A percentile compares a stretch with the other conserved stretches of the same genome.
phyloP scores from a whole-genome alignment of 2,329 filamentous ascomycete genomes.

The Microsporum audouinii region DNA sequence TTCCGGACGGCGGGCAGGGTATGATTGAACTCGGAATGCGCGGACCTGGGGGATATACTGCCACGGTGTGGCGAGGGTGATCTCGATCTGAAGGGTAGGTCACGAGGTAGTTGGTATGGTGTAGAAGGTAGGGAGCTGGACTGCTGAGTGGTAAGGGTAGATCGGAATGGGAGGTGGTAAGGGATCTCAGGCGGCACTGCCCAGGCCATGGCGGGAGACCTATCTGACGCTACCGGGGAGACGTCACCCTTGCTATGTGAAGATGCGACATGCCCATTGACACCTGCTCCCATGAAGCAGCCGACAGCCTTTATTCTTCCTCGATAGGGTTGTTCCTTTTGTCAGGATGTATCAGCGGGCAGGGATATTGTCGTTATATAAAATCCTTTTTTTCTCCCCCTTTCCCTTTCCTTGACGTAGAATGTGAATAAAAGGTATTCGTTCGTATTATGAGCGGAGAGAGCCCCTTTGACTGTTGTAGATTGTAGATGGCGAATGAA shows the following conservation, averaged over 20 bases:
- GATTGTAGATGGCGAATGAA: background rate
- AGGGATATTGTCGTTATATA: background rate
- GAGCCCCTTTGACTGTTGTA: background rate
- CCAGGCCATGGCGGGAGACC: slow-evolving; percentile 33
- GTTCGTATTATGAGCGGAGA: background rate
- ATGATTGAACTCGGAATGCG: slow-evolving; percentile 77
- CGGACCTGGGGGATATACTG: slow-evolving; percentile 78
- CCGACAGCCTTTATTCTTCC: slow-evolving; percentile 6
- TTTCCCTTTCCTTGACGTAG: background rate
- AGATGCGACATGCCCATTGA: slow-evolving; percentile 33
- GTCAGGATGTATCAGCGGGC: background rate
- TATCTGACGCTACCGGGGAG: slow-evolving; percentile 33
- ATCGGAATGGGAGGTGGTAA: slow-evolving; percentile 31
- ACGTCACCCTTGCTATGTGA: slow-evolving; percentile 31
- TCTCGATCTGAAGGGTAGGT: slow-evolving; percentile 62
- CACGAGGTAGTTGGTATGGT: slow-evolving; percentile 75
- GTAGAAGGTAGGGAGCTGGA: slow-evolving; percentile 90
- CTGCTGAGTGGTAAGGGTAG: slow-evolving; percentile 49
- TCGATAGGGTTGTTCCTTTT: background rate
- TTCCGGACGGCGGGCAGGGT: slow-evolving; percentile 57
- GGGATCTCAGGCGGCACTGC: slow-evolving; percentile 26
- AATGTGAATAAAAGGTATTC: background rate
- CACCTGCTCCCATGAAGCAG: slow-evolving; percentile 33
- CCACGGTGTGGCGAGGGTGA: slow-evolving; percentile 67
- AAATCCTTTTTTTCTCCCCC: background rate